A percentile compares a stretch with the other conserved stretches of the same genome.
These are phyloP conservation scores for Platanthera guangdongensis DNA, from an alignment of 106 monocot species.

Conservation along the genomic window DNA sequence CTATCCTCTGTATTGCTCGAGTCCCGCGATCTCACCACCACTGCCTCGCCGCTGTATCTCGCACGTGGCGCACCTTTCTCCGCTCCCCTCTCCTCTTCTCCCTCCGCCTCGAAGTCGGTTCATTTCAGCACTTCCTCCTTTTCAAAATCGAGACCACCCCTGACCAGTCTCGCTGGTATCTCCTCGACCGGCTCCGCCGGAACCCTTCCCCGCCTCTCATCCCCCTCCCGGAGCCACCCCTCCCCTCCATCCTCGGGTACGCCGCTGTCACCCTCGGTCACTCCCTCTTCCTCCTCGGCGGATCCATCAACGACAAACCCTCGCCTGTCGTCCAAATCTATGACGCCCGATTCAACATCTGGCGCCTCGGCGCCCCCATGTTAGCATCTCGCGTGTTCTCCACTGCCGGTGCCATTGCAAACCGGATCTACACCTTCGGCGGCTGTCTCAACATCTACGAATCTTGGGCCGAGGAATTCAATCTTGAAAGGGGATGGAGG, in stretches of 20 bases:
- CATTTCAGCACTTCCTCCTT: slow-evolving; percentile 21
- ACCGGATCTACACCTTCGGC: slow-evolving; percentile 46
- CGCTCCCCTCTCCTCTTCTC: slow-evolving; percentile 31
- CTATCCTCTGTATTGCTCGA: slow-evolving; percentile 48
- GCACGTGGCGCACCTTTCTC: slow-evolving; percentile 44
- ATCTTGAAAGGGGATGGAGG: slow-evolving; percentile 31
- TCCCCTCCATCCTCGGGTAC: slow-evolving; percentile 22
- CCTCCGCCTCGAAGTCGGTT: slow-evolving; percentile 21
- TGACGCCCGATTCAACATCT: slow-evolving; percentile 27
- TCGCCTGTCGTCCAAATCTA: slow-evolving; percentile 41
- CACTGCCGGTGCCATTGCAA: slow-evolving; percentile 32
- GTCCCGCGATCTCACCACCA: slow-evolving; percentile 41
- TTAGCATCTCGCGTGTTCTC: slow-evolving; percentile 46
- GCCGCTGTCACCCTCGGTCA: slow-evolving; percentile 19
- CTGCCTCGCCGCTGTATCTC: slow-evolving; percentile 48
- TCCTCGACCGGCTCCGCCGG: slow-evolving; percentile 23
- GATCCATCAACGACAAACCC: slow-evolving; percentile 35
- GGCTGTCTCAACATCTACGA: slow-evolving; percentile 48
- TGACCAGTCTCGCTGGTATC: slow-evolving; percentile 20
- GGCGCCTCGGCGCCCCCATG: slow-evolving; percentile 61
- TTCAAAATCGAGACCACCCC: slow-evolving; percentile 26
- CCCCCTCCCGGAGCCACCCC: slow-evolving; percentile 22
- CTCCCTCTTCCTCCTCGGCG: slow-evolving; percentile 49
- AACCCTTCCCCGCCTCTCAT: slow-evolving; percentile 9
- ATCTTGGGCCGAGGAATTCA: slow-evolving; percentile 57